Evolutionary conservation across 1,139 yeast species (phyloP).

Genomic region (Blastobotrys persicus): DNA sequence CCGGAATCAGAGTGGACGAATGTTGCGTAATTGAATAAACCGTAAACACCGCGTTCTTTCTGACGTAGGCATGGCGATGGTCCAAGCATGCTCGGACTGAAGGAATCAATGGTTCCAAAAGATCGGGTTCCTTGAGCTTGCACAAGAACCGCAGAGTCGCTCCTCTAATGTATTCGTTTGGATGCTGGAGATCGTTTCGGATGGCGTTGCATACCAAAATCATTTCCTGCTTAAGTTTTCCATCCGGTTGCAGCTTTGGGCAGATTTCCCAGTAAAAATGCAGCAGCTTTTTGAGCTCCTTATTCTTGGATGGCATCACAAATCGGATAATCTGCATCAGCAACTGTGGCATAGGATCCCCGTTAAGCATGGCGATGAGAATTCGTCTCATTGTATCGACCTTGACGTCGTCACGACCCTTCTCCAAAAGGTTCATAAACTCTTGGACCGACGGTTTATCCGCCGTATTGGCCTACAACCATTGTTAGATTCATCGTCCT

Average conservation of each 20-base stretch:
- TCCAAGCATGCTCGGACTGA: conserved; percentile 87
- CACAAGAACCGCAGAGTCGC: conserved; percentile 88
- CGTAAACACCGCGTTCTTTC: conserved; percentile 95
- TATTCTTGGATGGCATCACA: conserved; percentile 93
- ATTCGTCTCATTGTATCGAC: conserved; percentile 88
- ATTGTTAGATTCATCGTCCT: conserved; percentile 9
- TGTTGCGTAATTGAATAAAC: conserved; percentile 70
- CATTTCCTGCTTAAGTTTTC: conserved; percentile 97
- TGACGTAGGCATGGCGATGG: conserved; percentile 96
- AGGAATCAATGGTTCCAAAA: conserved; percentile 93
- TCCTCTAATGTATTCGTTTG: conserved; percentile 95
- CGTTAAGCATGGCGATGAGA: conserved; percentile 82
- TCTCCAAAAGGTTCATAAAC: conserved; percentile 77
- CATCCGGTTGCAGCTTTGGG: conserved; percentile 83
- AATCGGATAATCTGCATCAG: conserved; percentile 96
- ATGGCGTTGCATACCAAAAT: conserved; percentile 97
- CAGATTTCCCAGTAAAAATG: conserved; percentile 99
- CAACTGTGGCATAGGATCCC: conserved; percentile 91
- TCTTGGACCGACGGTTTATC: conserved; percentile 71
- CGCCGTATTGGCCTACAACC: conserved; percentile 40
- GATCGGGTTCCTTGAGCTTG: conserved; percentile 87
- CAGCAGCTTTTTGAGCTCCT: conserved; percentile 85
- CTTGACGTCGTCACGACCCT: conserved; percentile 85
- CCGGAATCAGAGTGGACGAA: conserved; percentile 85
- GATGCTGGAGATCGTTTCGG: conserved; percentile 96